Evolutionary conservation across 257 asterid species (phyloP).

Genomic region (Capsicum chinense): DNA sequence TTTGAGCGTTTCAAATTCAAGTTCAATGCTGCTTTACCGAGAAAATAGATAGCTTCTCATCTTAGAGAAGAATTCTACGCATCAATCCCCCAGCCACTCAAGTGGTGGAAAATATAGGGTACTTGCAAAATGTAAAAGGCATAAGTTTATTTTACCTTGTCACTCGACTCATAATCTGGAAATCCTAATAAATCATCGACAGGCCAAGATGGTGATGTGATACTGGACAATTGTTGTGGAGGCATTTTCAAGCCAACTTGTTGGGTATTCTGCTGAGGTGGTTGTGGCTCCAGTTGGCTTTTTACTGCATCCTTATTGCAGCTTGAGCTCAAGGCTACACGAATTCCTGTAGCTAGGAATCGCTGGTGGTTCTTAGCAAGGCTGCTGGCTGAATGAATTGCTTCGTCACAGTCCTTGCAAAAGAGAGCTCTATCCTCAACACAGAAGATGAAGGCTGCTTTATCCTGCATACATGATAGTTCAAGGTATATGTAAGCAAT

Average conservation of each 20-base stretch:
- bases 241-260: conserved; percentile 45
- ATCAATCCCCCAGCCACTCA: not conserved
- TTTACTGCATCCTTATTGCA: conserved; percentile 49
- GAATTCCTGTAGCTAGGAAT: conserved; percentile 87
- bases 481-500: not conserved
- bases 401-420: conserved; percentile 89
- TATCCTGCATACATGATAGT: conserved; percentile 54
- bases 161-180: conserved; percentile 66
- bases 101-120: not conserved
- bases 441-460: conserved; percentile 93
- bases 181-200: conserved; percentile 81
- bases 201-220: conserved; percentile 73
- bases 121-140: not conserved
- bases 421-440: conserved; percentile 97
- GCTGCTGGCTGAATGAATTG: conserved; percentile 78
- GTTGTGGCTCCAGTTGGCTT: conserved; percentile 58
- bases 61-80: not conserved
- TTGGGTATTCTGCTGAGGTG: conserved; percentile 57
- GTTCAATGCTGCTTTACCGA: not conserved
- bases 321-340: conserved; percentile 72
- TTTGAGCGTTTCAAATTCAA: not conserved
- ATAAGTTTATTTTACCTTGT: conserved; percentile 52
- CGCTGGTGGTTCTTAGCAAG: conserved; percentile 91
- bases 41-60: conserved; percentile 9
- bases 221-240: conserved; percentile 45